Percentiles rank a stretch among this genome's conserved stretches.
Evolutionary conservation across 2,329 filamentous ascomycete species (phyloP).

Genomic region (Nemania abortiva): DNA sequence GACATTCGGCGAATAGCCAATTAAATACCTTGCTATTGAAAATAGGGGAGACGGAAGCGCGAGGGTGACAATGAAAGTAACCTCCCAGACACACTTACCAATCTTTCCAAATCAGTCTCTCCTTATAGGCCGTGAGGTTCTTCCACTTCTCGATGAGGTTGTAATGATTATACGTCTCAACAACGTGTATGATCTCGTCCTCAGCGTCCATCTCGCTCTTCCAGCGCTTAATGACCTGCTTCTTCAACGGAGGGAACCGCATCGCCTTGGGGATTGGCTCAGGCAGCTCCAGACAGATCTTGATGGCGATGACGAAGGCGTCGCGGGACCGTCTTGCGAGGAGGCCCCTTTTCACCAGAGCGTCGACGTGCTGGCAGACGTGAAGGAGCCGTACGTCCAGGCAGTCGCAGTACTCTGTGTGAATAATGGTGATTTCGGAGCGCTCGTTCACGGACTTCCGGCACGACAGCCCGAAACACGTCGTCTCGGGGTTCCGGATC

Average conservation of each 20-base stretch:
- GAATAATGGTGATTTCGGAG: slow-evolving; percentile 38
- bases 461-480: slow-evolving; percentile 38
- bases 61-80: background rate
- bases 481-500: slow-evolving; percentile 35
- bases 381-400: slow-evolving; percentile 37
- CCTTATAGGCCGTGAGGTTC: slow-evolving; percentile 36
- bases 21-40: background rate
- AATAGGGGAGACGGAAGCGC: background rate
- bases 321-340: slow-evolving; percentile 35
- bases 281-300: slow-evolving; percentile 30
- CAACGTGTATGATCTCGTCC: slow-evolving; percentile 13
- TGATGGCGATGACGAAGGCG: slow-evolving; percentile 40
- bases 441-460: slow-evolving; percentile 11
- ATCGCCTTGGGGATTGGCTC: slow-evolving; percentile 26
- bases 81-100: slow-evolving; percentile 34
- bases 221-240: slow-evolving; percentile 10
- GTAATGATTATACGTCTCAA: slow-evolving; percentile 35
- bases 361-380: slow-evolving; percentile 36
- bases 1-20: background rate
- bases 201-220: slow-evolving; percentile 22
- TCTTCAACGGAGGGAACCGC: slow-evolving; percentile 17
- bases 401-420: slow-evolving; percentile 35
- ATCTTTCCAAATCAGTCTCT: slow-evolving; percentile 42
- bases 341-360: slow-evolving; percentile 1
- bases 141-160: slow-evolving; percentile 42